These are phyloP conservation scores for Pseudogymnoascus sp. DNA, from an alignment of 2,329 filamentous ascomycete species.

Conservation along the genomic window DNA sequence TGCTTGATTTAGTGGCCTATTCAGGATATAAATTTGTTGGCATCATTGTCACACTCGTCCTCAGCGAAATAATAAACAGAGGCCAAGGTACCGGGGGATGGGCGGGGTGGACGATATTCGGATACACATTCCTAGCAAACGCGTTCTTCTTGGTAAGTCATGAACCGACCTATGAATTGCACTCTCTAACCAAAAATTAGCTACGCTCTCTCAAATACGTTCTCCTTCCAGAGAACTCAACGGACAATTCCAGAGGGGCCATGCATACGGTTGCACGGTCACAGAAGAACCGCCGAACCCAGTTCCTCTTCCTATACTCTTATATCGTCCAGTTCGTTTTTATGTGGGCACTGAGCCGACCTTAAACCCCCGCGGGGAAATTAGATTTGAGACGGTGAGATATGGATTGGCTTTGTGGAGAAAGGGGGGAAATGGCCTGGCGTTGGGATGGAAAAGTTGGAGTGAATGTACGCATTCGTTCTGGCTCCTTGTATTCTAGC, in stretches of 20 bases:
- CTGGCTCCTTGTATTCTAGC: conserved; percentile 8
- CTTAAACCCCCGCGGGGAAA: conserved; percentile 12
- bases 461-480: not conserved
- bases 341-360: conserved; percentile 72
- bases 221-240: conserved; percentile 74
- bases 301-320: conserved; percentile 90
- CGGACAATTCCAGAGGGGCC: conserved; percentile 50
- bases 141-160: conserved; percentile 81
- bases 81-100: conserved; percentile 79
- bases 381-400: not conserved
- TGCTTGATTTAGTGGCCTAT: conserved; percentile 91
- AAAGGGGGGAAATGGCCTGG: not conserved
- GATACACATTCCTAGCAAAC: conserved; percentile 89
- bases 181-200: conserved; percentile 37
- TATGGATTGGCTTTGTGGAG: not conserved
- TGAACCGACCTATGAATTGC: not conserved
- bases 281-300: conserved; percentile 80
- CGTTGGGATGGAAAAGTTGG: conserved; percentile 10
- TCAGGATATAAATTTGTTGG: conserved; percentile 98
- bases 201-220: conserved; percentile 95
- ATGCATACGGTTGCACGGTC: conserved; percentile 71
- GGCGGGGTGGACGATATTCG: conserved; percentile 82
- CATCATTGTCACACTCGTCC: conserved; percentile 79
- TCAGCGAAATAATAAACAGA: conserved; percentile 70
- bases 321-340: conserved; percentile 91